Percentiles rank a stretch among this genome's conserved stretches.
phyloP scores from a whole-genome alignment of 345 rosid genomes.

The Camelina laxa region DNA sequence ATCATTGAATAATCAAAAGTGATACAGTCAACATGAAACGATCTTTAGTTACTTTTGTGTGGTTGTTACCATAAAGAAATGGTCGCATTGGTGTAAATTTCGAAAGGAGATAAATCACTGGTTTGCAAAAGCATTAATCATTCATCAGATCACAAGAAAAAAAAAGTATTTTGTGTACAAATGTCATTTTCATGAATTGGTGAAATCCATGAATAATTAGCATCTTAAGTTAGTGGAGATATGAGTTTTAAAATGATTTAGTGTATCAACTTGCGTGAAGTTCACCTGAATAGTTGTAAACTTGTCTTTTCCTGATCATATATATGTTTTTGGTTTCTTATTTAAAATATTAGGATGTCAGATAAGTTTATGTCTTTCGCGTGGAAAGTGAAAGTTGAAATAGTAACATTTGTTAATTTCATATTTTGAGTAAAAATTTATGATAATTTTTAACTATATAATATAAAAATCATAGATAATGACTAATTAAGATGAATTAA shows the following conservation, averaged over 20 bases:
- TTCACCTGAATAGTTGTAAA: neutral
- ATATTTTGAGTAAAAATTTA: too few species aligned
- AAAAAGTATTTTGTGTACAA: neutral
- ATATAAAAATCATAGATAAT: too few species aligned
- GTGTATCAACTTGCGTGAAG: neutral
- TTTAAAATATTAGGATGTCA: too few species aligned
- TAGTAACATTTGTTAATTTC: too few species aligned
- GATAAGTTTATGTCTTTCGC: too few species aligned
- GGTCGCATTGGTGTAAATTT: constrained; percentile 7
- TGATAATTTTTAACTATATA: too few species aligned
- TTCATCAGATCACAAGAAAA: neutral
- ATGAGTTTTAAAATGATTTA: neutral
- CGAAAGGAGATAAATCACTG: neutral
- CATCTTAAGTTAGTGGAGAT: neutral
- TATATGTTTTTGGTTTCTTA: neutral
- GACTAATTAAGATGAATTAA: too few species aligned
- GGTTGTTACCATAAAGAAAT: neutral
- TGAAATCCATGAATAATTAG: neutral
- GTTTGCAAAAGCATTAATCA: neutral
- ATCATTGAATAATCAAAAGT: neutral
- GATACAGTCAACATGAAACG: neutral
- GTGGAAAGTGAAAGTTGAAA: too few species aligned
- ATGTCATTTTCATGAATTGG: constrained; percentile 14
- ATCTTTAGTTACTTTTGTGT: neutral
- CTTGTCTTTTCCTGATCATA: neutral